Evolutionary conservation across 768 basidiomycete species (phyloP).

Genomic region (Naematelia encephala): DNA sequence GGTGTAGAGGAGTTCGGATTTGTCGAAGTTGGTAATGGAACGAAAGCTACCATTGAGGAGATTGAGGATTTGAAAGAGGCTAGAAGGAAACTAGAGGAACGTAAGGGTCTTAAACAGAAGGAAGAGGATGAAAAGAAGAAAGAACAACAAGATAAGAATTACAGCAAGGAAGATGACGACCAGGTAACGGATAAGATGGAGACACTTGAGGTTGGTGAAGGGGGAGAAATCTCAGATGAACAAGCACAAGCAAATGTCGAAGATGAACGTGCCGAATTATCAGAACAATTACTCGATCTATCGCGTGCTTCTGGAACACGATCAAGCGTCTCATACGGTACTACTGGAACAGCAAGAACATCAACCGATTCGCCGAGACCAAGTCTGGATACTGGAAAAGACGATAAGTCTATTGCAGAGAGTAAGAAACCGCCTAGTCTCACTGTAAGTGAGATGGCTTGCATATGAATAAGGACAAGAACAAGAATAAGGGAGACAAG

Average conservation of each 20-base stretch:
- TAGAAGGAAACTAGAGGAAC: conserved; percentile 21
- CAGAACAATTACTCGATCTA: conserved; percentile 30
- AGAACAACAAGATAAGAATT: neutral
- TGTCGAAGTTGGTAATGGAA: conserved; percentile 50
- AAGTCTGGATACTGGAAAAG: conserved; percentile 24
- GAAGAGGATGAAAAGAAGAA: neutral
- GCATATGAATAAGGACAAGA: no score
- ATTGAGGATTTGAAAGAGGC: conserved; percentile 39
- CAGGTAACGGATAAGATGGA: conserved; percentile 26
- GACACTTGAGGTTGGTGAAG: conserved; percentile 28
- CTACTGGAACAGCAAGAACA: neutral
- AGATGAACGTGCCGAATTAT: conserved; percentile 23
- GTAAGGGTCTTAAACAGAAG: conserved; percentile 1
- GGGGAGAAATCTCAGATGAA: conserved; percentile 7
- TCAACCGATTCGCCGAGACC: conserved; percentile 18
- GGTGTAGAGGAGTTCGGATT: conserved; percentile 54
- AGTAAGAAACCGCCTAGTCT: conserved; percentile 41
- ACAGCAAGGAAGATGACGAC: neutral
- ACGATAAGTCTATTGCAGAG: conserved; percentile 28
- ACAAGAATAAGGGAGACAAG: no score
- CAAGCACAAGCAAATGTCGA: conserved; percentile 23
- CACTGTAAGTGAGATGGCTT: conserved; percentile 43
- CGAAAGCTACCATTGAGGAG: conserved; percentile 34
- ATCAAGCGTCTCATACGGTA: neutral
- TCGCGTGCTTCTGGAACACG: conserved; percentile 22